Evolutionary conservation across 495 filamentous ascomycete genomes (phyloP).

Genomic region (Tetracladium marchalianum): DNA sequence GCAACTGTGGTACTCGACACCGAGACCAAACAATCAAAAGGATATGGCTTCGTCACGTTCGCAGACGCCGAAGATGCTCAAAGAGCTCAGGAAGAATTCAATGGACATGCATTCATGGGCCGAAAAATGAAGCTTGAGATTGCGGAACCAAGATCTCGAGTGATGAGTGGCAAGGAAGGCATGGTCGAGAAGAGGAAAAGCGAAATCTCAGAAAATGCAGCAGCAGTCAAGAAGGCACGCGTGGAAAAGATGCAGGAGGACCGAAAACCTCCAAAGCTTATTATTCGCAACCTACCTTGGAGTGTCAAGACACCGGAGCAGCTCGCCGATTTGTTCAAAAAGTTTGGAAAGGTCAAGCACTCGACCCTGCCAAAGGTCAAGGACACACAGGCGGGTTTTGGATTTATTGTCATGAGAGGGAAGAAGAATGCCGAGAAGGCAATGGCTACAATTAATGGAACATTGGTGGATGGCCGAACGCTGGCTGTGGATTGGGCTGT

Average conservation of each 20-base stretch:
- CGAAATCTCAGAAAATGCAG: conserved; percentile 33
- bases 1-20: conserved; percentile 78
- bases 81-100: conserved; percentile 65
- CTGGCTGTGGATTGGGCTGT: conserved; percentile 95
- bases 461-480: conserved; percentile 73
- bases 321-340: conserved; percentile 63
- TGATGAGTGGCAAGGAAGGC: conserved; percentile 25
- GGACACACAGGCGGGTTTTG: conserved; percentile 72
- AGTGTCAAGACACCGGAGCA: conserved; percentile 81
- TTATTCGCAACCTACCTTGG: conserved; percentile 94
- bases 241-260: conserved; percentile 42
- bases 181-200: conserved; percentile 38
- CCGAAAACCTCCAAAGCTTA: conserved; percentile 66
- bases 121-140: conserved; percentile 77
- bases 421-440: conserved; percentile 90
- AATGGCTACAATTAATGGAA: conserved; percentile 76
- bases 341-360: conserved; percentile 82
- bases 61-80: conserved; percentile 85
- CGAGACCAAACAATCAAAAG: conserved; percentile 71
- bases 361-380: conserved; percentile 65
- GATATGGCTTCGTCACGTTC: conserved; percentile 95
- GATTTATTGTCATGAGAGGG: conserved; percentile 81
- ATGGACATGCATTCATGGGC: conserved; percentile 63
- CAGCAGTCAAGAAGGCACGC: conserved; percentile 46
- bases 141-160: conserved; percentile 74